A percentile compares a stretch with the other conserved stretches of the same genome.
Conservation (phyloP, 352 stramenopile species). For the Pythium apleroticum region DNA sequence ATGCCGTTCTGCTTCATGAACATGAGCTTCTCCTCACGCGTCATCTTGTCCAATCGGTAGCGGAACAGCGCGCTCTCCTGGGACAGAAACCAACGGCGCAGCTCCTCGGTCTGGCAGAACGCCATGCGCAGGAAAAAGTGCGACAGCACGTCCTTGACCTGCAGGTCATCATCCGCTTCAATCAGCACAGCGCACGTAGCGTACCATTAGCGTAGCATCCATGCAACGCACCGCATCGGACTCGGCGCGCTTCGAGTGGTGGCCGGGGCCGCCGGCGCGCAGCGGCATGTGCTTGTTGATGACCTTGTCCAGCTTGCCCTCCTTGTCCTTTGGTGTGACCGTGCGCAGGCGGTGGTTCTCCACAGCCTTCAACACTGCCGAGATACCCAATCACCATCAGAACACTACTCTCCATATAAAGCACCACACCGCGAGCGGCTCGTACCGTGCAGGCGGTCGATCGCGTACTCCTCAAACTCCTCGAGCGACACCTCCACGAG, state of each 20-base stretch:
- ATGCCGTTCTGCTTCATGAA: slow-evolving; percentile 89
- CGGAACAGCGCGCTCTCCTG: slow-evolving; percentile 96
- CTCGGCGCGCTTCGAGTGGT: slow-evolving; percentile 56
- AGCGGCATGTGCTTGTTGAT: slow-evolving; percentile 86
- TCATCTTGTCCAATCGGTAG: slow-evolving; percentile 89
- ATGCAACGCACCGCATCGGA: slow-evolving; percentile 40
- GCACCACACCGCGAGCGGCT: too few relatives aligned
- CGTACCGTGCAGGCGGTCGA: slow-evolving; percentile 92
- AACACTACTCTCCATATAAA: too few relatives aligned
- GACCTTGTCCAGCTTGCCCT: slow-evolving; percentile 78
- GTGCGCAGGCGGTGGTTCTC: slow-evolving; percentile 86
- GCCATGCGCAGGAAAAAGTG: slow-evolving; percentile 98
- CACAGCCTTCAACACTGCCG: slow-evolving; percentile 79
- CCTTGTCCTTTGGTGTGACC: slow-evolving; percentile 67
- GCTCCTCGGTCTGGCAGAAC: slow-evolving; percentile 97
- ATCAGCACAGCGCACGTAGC: too few relatives aligned
- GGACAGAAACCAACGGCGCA: slow-evolving; percentile 96
- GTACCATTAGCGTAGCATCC: too few relatives aligned
- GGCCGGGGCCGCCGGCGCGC: slow-evolving; percentile 34
- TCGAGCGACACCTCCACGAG: slow-evolving; percentile 95
- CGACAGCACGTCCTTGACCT: slow-evolving; percentile 92
- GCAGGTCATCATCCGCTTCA: background rate
- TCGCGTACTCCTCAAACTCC: slow-evolving; percentile 98
- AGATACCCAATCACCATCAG: too few relatives aligned
- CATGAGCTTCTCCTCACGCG: slow-evolving; percentile 81